These are phyloP conservation scores for Penicillium vulpinum DNA, from an alignment of 2,329 filamentous ascomycete genomes.

Conservation along the genomic window DNA sequence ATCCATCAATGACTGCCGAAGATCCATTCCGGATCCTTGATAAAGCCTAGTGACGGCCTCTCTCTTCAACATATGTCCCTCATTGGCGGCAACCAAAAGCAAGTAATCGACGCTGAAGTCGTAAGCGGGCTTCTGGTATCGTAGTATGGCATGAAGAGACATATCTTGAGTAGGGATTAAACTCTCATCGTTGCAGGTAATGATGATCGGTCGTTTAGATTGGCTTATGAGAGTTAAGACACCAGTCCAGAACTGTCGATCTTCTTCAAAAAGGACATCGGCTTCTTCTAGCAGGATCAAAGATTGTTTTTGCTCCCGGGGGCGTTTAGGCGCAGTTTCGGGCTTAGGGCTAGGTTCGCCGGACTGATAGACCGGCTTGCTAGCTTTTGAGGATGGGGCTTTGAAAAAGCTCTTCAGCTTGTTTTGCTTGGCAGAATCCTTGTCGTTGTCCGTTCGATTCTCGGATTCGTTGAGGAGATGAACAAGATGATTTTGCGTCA, in stretches of 20 bases:
- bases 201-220: constrained; percentile 87
- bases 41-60: constrained; percentile 70
- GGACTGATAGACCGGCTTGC: constrained; percentile 20
- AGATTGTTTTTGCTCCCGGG: constrained; percentile 76
- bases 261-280: constrained; percentile 90
- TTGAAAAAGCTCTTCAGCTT: constrained; percentile 83
- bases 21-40: constrained; percentile 65
- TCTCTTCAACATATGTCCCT: constrained; percentile 77
- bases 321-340: constrained; percentile 35
- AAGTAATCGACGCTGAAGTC: constrained; percentile 77
- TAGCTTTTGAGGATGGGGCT: constrained; percentile 44
- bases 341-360: constrained; percentile 24
- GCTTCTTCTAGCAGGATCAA: constrained; percentile 92
- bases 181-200: constrained; percentile 93
- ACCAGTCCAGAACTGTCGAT: constrained; percentile 90
- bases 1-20: constrained; percentile 79
- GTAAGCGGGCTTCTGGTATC: constrained; percentile 66
- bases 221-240: constrained; percentile 74
- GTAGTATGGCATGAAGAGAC: constrained; percentile 81
- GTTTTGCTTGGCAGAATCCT: constrained; percentile 68
- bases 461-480: constrained; percentile 48
- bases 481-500: constrained; percentile 94
- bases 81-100: constrained; percentile 77
- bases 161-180: constrained; percentile 72
- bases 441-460: constrained; percentile 19